phyloP scores from a whole-genome alignment of 805 yeast genomes.

The Metschnikowia peoriensis region DNA sequence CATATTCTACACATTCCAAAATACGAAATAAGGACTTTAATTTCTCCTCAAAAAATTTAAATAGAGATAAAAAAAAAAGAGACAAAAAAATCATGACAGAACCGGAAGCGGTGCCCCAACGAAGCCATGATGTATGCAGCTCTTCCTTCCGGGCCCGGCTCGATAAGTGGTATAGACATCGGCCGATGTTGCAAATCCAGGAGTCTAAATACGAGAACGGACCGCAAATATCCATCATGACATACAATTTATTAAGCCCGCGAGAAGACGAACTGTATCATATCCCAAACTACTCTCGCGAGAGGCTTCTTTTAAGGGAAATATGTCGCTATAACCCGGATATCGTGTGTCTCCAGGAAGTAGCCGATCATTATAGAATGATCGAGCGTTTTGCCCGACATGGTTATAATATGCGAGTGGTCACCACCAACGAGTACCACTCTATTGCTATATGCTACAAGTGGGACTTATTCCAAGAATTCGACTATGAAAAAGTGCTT shows the following conservation, averaged over 20 bases:
- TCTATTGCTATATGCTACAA: constrained; percentile 3
- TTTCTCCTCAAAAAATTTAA: neutral
- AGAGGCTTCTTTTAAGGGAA: constrained; percentile 1
- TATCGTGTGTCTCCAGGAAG: constrained; percentile 8
- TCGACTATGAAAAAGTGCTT: neutral
- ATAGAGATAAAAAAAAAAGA: neutral
- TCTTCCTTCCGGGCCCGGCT: neutral
- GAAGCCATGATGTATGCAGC: neutral
- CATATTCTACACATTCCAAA: too few relatives aligned
- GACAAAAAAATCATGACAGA: neutral
- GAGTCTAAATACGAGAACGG: neutral
- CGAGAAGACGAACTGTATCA: neutral
- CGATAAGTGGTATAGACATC: neutral
- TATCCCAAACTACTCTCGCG: neutral
- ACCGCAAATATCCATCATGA: constrained; percentile 9
- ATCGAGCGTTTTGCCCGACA: neutral
- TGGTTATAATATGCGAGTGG: constrained; percentile 1
- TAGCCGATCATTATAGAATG: neutral
- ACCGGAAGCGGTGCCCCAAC: neutral
- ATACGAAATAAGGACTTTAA: too few relatives aligned
- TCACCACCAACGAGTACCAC: constrained; percentile 1
- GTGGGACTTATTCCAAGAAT: constrained; percentile 1
- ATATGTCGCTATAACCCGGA: constrained; percentile 8
- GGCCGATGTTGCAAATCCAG: constrained; percentile 2
- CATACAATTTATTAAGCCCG: constrained; percentile 2